Base-by-base conservation (phyloP, 1,284 basidiomycete species). In the Pterula multifida region DNA sequence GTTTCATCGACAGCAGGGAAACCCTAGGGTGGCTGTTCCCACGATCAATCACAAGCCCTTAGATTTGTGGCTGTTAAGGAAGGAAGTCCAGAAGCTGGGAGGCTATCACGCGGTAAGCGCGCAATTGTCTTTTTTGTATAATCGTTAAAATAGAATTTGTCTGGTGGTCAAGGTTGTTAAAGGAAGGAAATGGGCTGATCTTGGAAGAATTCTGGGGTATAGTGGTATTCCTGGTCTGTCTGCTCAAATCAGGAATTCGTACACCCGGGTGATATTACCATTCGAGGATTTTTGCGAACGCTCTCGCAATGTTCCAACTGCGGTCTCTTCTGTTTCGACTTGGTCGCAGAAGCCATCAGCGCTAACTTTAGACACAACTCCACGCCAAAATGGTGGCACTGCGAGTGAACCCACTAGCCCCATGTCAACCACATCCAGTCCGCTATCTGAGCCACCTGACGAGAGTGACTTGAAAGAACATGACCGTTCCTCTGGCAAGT, bases 1-100 rank as follows among this genome's bases (percentile, higher is more conserved):
- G 57, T 94, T 84, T 64, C 88, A 93, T 68, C 84, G 83, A 63
- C 90, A 93, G 63, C 88, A 92, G 67, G 90, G 89, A 45, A 90
- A 90, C 64, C 74, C 81, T 54, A 79, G 87, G 52, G 82, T 97
- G 17, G 82, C 83, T 26, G 87, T 98, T 35, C 96, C 96, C 50
- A 85, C 86, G 48, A 89, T 98, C 63, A 92, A 93, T 65, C 85
- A 90, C 64, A 87, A 89, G 59, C 78, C 92, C 1, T 72, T 98
- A 52, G 94, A 98, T 71, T 72, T 98, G 9, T 98, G 93, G 86
- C 75, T 85, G 51, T 70, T 99, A 55, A 78, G 93, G 55, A 94
- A 90, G 65, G 91, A 94, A 64, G 92, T 98, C 25, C 82, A 87
- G 50, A 82, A 82, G 57, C 65, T 87, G 39, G 95, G 95, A 50